These are phyloP conservation scores for Phyllosticta citrichinensis DNA, from an alignment of 2,329 filamentous ascomycete species.

Conservation along the genomic window DNA sequence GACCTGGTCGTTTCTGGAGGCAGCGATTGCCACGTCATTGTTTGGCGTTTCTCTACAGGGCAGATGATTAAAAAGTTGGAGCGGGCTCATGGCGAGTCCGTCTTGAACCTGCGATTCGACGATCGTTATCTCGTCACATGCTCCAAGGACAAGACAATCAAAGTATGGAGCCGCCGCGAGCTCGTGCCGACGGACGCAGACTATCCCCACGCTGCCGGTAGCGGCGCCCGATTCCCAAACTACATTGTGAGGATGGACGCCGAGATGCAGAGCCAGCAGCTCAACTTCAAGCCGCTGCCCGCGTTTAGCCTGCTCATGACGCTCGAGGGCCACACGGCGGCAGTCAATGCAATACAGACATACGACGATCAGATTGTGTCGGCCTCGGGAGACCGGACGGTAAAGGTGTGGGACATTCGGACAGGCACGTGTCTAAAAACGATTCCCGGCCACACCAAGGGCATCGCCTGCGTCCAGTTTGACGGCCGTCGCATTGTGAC, in stretches of 20 bases:
- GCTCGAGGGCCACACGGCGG: conserved; percentile 75
- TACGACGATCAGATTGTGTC: conserved; percentile 80
- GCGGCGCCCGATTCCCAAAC: conserved; percentile 37
- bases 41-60: conserved; percentile 91
- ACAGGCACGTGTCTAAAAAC: conserved; percentile 67
- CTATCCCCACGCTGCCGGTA: conserved; percentile 27
- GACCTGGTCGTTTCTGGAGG: conserved; percentile 93
- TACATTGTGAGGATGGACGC: conserved; percentile 45
- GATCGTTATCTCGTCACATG: conserved; percentile 87
- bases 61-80: conserved; percentile 66
- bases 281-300: conserved; percentile 46
- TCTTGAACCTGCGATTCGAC: conserved; percentile 88
- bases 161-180: conserved; percentile 74
- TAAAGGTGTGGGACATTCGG: conserved; percentile 91
- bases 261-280: conserved; percentile 24
- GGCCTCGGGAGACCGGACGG: conserved; percentile 83
- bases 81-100: conserved; percentile 76
- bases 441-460: conserved; percentile 80
- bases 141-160: conserved; percentile 95
- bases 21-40: conserved; percentile 79
- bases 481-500: conserved; percentile 89
- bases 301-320: conserved; percentile 70
- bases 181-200: conserved; percentile 30
- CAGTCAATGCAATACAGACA: conserved; percentile 94
- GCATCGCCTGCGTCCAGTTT: conserved; percentile 95